Evolutionary conservation across 73 alveolate species (phyloP).

Genomic region (Tetrahymena thermophila): DNA sequence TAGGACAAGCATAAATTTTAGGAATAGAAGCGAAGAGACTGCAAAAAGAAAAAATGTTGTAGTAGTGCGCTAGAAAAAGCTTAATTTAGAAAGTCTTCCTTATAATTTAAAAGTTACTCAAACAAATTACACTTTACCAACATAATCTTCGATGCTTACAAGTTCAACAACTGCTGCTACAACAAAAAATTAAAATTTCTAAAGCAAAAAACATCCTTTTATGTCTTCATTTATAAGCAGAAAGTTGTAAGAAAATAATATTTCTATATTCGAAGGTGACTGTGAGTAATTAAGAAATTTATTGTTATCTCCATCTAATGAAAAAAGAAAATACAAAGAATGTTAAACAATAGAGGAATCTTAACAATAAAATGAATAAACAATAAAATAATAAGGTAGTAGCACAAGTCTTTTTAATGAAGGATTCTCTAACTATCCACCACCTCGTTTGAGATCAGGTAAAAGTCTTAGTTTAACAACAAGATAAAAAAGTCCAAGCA

Average conservation of each 20-base stretch:
- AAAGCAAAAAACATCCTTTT: neutral
- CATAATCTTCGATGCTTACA: neutral
- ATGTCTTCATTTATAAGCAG: neutral
- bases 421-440: neutral
- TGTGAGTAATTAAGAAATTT: neutral
- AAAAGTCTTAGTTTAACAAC: neutral
- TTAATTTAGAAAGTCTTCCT: neutral
- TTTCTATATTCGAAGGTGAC: neutral
- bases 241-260: neutral
- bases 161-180: neutral
- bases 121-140: neutral
- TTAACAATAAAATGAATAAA: neutral
- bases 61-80: neutral
- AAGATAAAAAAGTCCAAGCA: neutral
- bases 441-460: neutral
- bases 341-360: neutral
- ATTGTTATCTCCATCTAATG: neutral
- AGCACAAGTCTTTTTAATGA: neutral
- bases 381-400: neutral
- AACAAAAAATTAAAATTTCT: neutral
- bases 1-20: neutral
- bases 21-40: neutral
- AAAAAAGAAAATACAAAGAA: neutral
- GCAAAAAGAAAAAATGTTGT: neutral
- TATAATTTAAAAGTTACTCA: neutral